Percentiles rank a stretch among this genome's conserved stretches.
Evolutionary conservation across 164 flowering plant species (phyloP).

Genomic region (Vitis labrusca): DNA sequence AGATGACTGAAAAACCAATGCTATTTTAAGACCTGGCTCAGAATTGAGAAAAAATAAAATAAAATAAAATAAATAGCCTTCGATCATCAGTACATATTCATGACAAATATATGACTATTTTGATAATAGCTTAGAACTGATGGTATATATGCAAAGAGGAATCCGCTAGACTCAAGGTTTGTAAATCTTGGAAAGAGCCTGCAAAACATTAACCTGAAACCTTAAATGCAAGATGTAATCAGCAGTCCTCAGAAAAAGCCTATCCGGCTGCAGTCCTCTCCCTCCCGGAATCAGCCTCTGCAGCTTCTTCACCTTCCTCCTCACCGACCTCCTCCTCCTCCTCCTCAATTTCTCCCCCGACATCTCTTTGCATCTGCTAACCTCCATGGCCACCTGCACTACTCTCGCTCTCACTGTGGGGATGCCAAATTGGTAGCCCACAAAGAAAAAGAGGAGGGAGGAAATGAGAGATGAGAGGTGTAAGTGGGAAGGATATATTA

Average conservation of each 20-base stretch:
- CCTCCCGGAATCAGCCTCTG: slow-evolving; percentile 70
- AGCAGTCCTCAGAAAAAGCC: slow-evolving; percentile 55
- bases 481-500: neutral
- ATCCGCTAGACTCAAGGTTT: slow-evolving; percentile 14
- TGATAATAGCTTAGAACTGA: neutral
- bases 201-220: slow-evolving; percentile 54
- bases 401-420: no score
- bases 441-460: slow-evolving; percentile 1
- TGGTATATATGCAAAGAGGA: no score
- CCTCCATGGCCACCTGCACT: neutral
- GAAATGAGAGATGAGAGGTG: no score
- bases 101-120: neutral
- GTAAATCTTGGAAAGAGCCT: slow-evolving; percentile 51
- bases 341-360: slow-evolving; percentile 4
- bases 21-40: no score
- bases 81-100: no score
- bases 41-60: no score
- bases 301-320: slow-evolving; percentile 53
- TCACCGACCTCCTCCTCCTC: slow-evolving; percentile 3
- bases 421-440: no score
- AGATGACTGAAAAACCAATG: no score
- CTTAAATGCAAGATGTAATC: slow-evolving; percentile 64
- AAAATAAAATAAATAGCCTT: no score
- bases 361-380: slow-evolving; percentile 1
- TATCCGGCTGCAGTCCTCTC: slow-evolving; percentile 46